Conservation (phyloP, 192 early-diverging fungal genomes). For the Coemansia sp. region DNA sequence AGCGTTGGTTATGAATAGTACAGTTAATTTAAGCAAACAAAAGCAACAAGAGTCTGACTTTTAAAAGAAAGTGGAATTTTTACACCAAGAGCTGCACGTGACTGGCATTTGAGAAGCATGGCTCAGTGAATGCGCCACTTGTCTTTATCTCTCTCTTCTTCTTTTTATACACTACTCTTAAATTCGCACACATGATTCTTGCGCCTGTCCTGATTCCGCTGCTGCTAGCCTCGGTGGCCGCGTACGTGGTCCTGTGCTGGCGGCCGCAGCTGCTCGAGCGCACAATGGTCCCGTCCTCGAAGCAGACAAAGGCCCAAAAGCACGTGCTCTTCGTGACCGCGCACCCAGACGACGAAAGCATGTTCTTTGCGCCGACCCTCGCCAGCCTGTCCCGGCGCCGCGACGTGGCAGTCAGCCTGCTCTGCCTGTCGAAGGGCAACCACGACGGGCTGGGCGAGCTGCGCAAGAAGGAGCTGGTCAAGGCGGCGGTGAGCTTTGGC, state of each 20-base stretch:
- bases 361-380: conserved; percentile 92
- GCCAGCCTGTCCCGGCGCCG: conserved; percentile 51
- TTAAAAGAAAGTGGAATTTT: too few species aligned
- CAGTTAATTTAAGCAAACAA: not conserved
- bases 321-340: conserved; percentile 71
- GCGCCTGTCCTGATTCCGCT: conserved; percentile 35
- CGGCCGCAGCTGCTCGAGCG: conserved; percentile 34
- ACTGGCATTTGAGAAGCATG: too few species aligned
- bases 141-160: too few species aligned
- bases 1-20: not conserved
- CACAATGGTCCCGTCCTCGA: conserved; percentile 27
- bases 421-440: conserved; percentile 86
- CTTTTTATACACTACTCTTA: too few species aligned
- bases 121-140: too few species aligned
- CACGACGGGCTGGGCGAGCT: conserved; percentile 41
- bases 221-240: conserved; percentile 18
- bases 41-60: too few species aligned
- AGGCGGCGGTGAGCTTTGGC: conserved; percentile 34
- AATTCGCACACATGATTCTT: too few species aligned
- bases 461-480: conserved; percentile 49
- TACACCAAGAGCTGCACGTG: too few species aligned
- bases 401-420: conserved; percentile 62
- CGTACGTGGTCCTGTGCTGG: conserved; percentile 31
- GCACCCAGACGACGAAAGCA: conserved; percentile 98
- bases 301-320: conserved; percentile 38